These are phyloP conservation scores for Hypoxylon sp. DNA, from an alignment of 2,329 filamentous ascomycete species.

Conservation along the genomic window DNA sequence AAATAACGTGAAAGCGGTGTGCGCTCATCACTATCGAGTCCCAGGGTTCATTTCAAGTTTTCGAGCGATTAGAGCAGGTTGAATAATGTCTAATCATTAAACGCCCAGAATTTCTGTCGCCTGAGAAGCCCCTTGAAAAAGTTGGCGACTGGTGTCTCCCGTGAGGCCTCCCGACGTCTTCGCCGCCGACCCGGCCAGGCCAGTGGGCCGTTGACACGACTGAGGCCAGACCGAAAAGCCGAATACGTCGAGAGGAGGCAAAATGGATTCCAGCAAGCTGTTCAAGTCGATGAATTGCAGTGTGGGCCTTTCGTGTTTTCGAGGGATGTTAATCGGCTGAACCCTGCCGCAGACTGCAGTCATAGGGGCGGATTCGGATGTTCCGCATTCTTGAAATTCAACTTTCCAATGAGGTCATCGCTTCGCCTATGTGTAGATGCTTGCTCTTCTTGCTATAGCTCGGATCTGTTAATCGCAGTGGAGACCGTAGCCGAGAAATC, in stretches of 20 bases:
- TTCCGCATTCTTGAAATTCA: slow-evolving; percentile 32
- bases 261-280: slow-evolving; percentile 18
- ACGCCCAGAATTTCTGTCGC: slow-evolving; percentile 11
- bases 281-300: slow-evolving; percentile 16
- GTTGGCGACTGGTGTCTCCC: slow-evolving; percentile 11
- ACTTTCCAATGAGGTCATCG: slow-evolving; percentile 42
- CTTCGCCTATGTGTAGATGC: slow-evolving; percentile 33
- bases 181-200: slow-evolving; percentile 36
- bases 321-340: slow-evolving; percentile 22
- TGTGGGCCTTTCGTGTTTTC: slow-evolving; percentile 32
- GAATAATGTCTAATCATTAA: slow-evolving; percentile 23
- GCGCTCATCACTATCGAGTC: slow-evolving; percentile 18
- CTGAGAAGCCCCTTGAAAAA: slow-evolving; percentile 8
- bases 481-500: slow-evolving; percentile 27
- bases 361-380: slow-evolving; percentile 31
- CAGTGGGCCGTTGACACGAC: slow-evolving; percentile 43
- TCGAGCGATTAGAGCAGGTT: slow-evolving; percentile 4
- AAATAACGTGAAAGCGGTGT: slow-evolving; percentile 21
- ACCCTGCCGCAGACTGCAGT: slow-evolving; percentile 8
- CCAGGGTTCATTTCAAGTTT: slow-evolving; percentile 5
- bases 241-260: slow-evolving; percentile 38
- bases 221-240: slow-evolving; percentile 18
- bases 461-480: slow-evolving; percentile 23
- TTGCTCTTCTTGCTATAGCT: slow-evolving; percentile 11
- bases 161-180: slow-evolving; percentile 38